phyloP scores from a whole-genome alignment of 805 yeast species.

The Suhomyces sp. region DNA sequence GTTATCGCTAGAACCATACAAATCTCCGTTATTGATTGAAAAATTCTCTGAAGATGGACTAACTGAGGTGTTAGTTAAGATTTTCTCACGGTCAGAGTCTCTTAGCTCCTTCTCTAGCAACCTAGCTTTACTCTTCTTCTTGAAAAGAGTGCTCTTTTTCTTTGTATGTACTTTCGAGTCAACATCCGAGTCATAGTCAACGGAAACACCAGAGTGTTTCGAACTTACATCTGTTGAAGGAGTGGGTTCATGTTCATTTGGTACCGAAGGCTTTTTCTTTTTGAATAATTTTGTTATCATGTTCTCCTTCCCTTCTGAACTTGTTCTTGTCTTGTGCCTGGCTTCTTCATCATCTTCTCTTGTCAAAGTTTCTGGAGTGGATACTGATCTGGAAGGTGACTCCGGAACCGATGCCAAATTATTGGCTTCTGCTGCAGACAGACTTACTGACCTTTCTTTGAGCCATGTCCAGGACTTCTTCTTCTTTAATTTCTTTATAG shows the following conservation, averaged over 20 bases:
- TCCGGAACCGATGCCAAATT: constrained; percentile 25
- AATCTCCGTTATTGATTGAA: neutral
- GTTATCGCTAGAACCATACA: neutral
- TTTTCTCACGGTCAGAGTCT: constrained; percentile 4
- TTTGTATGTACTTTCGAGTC: constrained; percentile 15
- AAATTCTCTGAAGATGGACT: constrained; percentile 5
- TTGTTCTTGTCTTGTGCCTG: constrained; percentile 7
- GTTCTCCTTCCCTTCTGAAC: constrained; percentile 33
- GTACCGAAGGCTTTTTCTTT: constrained; percentile 23
- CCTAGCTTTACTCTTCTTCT: constrained; percentile 15
- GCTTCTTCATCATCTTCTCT: constrained; percentile 10
- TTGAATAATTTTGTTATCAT: constrained; percentile 42
- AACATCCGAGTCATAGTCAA: constrained; percentile 27
- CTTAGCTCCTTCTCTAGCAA: constrained; percentile 11
- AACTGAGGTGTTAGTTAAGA: neutral
- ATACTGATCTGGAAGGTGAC: constrained; percentile 33
- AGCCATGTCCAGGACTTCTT: constrained; percentile 46
- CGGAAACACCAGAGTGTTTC: constrained; percentile 21
- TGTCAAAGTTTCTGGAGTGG: constrained; percentile 33
- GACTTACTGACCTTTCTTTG: constrained; percentile 31
- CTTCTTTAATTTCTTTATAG: constrained; percentile 24
- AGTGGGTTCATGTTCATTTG: constrained; percentile 1
- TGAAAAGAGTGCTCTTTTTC: constrained; percentile 16
- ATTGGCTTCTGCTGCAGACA: constrained; percentile 26
- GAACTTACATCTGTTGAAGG: constrained; percentile 9